A percentile compares a stretch with the other conserved stretches of the same genome.
phyloP scores from a whole-genome alignment of 2,329 filamentous ascomycete species.

The Drechslera avenae region DNA sequence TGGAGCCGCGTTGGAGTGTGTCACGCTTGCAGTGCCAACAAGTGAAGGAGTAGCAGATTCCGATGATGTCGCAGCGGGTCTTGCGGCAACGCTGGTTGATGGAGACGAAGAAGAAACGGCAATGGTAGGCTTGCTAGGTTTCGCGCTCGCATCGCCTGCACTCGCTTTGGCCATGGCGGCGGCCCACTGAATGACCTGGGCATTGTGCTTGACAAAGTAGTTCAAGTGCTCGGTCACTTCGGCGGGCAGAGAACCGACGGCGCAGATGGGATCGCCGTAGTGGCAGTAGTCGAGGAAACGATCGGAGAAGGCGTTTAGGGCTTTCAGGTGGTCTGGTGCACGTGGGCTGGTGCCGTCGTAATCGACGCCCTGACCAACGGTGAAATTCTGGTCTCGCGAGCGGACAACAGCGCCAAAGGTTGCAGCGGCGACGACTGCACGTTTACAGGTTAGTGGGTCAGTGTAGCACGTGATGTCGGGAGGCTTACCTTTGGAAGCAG shows the following conservation, averaged over 20 bases:
- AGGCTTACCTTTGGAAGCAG: conserved; percentile 23
- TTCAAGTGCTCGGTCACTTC: conserved; percentile 62
- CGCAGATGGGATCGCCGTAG: conserved; percentile 66
- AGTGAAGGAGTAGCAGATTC: background rate
- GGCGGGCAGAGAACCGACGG: conserved; percentile 56
- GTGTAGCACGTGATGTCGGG: background rate
- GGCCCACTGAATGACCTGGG: conserved; percentile 28
- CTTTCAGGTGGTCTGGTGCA: conserved; percentile 22
- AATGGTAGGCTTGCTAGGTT: conserved; percentile 14
- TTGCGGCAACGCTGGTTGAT: conserved; percentile 7
- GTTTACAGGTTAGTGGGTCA: background rate
- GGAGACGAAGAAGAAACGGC: conserved; percentile 1
- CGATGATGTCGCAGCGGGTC: conserved; percentile 5
- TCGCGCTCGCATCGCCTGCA: conserved; percentile 16
- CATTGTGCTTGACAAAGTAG: conserved; percentile 54
- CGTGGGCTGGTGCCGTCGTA: conserved; percentile 31
- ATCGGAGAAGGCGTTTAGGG: conserved; percentile 22
- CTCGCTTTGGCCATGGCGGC: conserved; percentile 21
- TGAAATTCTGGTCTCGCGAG: conserved; percentile 29
- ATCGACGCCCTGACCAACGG: conserved; percentile 27
- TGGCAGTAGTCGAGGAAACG: conserved; percentile 69
- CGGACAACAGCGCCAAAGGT: conserved; percentile 36
- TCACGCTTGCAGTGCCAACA: conserved; percentile 2
- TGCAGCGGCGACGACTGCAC: conserved; percentile 31
- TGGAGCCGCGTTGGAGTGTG: conserved; percentile 13